Evolutionary conservation across 2,329 filamentous ascomycete genomes (phyloP).

Genomic region (Xylariaceae sp.): DNA sequence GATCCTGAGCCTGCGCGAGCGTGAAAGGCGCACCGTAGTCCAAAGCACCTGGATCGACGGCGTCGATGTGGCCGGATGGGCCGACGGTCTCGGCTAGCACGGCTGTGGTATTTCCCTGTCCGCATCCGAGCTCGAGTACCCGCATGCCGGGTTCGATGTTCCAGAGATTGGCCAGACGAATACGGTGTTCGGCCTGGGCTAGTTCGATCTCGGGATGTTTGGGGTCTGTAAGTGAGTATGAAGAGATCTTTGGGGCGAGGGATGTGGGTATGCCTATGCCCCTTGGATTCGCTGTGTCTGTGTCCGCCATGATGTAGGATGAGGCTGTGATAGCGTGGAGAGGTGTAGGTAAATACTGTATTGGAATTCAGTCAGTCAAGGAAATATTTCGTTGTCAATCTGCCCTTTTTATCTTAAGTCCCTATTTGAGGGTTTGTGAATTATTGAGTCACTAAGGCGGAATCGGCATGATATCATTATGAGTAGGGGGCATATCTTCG

Average conservation of each 20-base stretch:
- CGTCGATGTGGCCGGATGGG: conserved; percentile 42
- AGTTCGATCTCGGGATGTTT: conserved; percentile 14
- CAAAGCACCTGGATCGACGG: conserved; percentile 48
- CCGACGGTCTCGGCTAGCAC: conserved; percentile 48
- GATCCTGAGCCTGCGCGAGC: conserved; percentile 44
- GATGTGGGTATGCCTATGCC: neutral
- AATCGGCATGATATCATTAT: too few species aligned
- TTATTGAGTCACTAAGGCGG: too few species aligned
- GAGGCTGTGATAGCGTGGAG: too few species aligned
- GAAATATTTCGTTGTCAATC: too few species aligned
- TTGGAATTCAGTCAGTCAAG: too few species aligned
- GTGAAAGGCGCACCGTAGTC: conserved; percentile 48
- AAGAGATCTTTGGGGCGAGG: conserved; percentile 7
- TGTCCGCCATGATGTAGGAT: neutral
- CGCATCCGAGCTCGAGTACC: conserved; percentile 56
- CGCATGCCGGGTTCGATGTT: conserved; percentile 35
- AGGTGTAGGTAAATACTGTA: too few species aligned
- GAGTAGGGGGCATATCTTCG: too few species aligned
- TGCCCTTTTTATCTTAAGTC: too few species aligned
- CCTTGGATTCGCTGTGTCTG: neutral
- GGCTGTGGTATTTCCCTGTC: conserved; percentile 55
- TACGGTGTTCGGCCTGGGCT: conserved; percentile 34
- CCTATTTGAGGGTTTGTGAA: too few species aligned
- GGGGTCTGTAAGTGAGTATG: conserved; percentile 8
- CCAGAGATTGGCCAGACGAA: conserved; percentile 35